Conservation (phyloP, 257 asterid genomes). For the Marsdenia floribunda region DNA sequence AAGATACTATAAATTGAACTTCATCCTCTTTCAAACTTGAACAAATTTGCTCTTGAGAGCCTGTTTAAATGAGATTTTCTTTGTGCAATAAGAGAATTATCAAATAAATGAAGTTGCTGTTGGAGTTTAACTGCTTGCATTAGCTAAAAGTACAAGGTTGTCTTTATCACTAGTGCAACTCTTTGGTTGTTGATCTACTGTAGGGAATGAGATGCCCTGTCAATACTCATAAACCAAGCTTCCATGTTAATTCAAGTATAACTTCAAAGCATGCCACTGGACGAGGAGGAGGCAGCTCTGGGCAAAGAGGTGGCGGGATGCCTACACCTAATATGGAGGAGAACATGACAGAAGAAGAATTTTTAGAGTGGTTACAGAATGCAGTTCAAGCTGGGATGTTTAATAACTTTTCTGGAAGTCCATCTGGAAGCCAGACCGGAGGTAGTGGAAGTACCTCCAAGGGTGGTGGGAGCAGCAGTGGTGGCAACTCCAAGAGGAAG, state of each 20-base stretch:
- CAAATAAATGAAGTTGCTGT: neutral
- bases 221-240: conserved; percentile 84
- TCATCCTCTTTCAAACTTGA: neutral
- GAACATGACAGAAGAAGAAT: conserved; percentile 81
- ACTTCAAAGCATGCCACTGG: conserved; percentile 48
- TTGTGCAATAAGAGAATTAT: neutral
- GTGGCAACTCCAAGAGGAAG: conserved; percentile 54
- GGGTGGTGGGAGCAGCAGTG: conserved; percentile 27
- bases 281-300: conserved; percentile 53
- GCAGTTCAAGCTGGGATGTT: conserved; percentile 71
- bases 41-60: neutral
- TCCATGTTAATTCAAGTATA: conserved; percentile 75
- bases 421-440: conserved; percentile 39
- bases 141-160: neutral
- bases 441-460: conserved; percentile 35
- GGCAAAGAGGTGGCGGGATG: conserved; percentile 50
- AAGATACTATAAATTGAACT: neutral
- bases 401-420: conserved; percentile 37
- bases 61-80: neutral
- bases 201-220: conserved; percentile 91
- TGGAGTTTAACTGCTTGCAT: neutral
- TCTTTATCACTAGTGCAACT: neutral
- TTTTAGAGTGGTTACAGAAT: conserved; percentile 78
- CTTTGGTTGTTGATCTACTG: neutral
- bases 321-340: conserved; percentile 61